Conservation (phyloP, 371 early-diverging fungal species). For the Paramicrosporidium saccamoebae region DNA sequence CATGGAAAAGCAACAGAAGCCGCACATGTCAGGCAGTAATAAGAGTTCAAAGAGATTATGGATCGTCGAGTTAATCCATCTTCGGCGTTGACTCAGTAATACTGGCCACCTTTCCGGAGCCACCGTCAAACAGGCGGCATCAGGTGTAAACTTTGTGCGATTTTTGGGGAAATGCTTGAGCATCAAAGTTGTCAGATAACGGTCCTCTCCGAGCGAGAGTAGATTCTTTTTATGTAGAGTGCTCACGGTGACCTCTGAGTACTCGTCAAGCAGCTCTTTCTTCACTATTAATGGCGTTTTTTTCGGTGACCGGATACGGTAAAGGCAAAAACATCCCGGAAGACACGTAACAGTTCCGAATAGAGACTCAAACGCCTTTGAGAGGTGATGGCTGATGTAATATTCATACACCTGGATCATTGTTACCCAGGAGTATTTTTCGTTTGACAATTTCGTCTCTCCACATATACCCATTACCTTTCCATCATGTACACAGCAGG, state of each 20-base stretch:
- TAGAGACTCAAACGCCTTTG: slow-evolving; percentile 95
- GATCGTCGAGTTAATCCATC: slow-evolving; percentile 95
- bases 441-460: slow-evolving; percentile 60
- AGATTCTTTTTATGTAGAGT: slow-evolving; percentile 89
- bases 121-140: slow-evolving; percentile 82
- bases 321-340: slow-evolving; percentile 88
- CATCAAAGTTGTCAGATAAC: slow-evolving; percentile 87
- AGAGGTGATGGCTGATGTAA: slow-evolving; percentile 90
- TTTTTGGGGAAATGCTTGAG: slow-evolving; percentile 91
- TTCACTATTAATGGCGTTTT: slow-evolving; percentile 67
- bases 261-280: slow-evolving; percentile 61
- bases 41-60: slow-evolving; percentile 77
- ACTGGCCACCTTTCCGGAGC: slow-evolving; percentile 84
- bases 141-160: slow-evolving; percentile 82
- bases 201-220: slow-evolving; percentile 44
- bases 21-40: slow-evolving; percentile 56
- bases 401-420: slow-evolving; percentile 97
- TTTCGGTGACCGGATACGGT: slow-evolving; percentile 54
- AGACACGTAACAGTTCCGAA: slow-evolving; percentile 89
- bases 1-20: slow-evolving; percentile 96
- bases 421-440: slow-evolving; percentile 59
- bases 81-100: slow-evolving; percentile 75
- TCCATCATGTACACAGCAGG: slow-evolving; percentile 52
- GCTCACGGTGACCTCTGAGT: slow-evolving; percentile 75
- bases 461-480: slow-evolving; percentile 73